phyloP scores from a whole-genome alignment of 371 early-diverging fungal species.

The Haplosporangium sp. region DNA sequence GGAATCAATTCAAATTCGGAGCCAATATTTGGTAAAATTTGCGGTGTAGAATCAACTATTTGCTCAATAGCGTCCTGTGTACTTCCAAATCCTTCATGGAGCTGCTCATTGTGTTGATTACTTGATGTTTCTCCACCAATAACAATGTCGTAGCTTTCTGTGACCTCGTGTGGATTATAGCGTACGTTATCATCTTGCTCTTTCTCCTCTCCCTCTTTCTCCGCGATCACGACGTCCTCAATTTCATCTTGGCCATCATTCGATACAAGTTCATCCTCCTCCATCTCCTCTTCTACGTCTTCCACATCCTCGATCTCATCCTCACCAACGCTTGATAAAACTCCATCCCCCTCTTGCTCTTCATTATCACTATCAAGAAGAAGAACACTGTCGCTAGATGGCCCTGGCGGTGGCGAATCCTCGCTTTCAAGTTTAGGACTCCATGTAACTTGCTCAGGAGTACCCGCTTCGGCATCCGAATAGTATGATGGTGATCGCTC shows the following conservation, averaged over 20 bases:
- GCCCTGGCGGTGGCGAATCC: not conserved
- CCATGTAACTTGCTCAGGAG: not conserved
- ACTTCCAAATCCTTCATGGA: not conserved
- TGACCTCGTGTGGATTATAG: not conserved
- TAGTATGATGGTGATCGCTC: not conserved
- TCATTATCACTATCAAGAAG: constrained; percentile 13
- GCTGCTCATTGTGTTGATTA: not conserved
- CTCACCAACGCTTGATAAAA: not conserved
- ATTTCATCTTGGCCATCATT: constrained; percentile 1
- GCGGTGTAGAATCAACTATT: not conserved
- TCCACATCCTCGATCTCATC: not conserved
- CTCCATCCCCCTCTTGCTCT: not conserved
- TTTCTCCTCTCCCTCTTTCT: not conserved
- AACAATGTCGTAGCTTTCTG: not conserved
- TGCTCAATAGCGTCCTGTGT: not conserved
- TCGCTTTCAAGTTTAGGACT: not conserved
- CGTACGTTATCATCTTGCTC: not conserved
- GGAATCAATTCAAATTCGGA: not conserved
- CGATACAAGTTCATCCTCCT: not conserved
- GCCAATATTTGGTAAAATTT: not conserved
- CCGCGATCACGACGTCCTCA: constrained; percentile 1
- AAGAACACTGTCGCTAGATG: constrained; percentile 7
- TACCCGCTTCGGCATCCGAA: not conserved
- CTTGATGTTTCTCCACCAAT: not conserved
- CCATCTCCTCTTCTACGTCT: constrained; percentile 5